These are phyloP conservation scores for Chaetomiaceae sp. DNA, from an alignment of 2,329 filamentous ascomycete genomes.

Conservation along the genomic window DNA sequence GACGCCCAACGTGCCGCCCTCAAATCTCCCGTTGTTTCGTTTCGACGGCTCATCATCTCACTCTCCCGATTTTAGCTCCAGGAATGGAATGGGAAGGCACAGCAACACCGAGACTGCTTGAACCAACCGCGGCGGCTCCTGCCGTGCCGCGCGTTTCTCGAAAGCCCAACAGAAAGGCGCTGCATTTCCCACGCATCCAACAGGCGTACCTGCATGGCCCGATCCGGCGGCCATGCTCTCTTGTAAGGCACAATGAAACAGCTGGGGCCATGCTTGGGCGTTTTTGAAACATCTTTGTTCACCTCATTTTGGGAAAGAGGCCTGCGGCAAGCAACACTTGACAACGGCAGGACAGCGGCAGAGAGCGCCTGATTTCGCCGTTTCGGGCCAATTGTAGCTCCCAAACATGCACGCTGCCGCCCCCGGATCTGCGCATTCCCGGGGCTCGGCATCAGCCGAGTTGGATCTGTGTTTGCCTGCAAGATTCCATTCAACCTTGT, in stretches of 20 bases:
- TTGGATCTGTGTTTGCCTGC: no score
- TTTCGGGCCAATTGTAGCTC: no score
- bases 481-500: no score
- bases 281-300: not conserved
- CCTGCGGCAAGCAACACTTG: not conserved
- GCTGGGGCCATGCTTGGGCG: not conserved
- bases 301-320: no score
- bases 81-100: not conserved
- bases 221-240: conserved; percentile 3
- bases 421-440: no score
- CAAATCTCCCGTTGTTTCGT: no score
- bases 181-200: not conserved
- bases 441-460: no score
- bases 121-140: not conserved
- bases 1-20: not conserved
- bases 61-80: not conserved
- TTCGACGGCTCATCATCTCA: no score
- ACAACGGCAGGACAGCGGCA: no score
- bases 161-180: not conserved
- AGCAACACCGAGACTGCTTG: not conserved
- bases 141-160: not conserved
- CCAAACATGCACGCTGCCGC: no score
- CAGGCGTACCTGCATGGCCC: not conserved
- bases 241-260: conserved; percentile 2
- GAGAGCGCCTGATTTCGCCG: no score